A percentile compares a stretch with the other conserved stretches of the same genome.
phyloP scores from a whole-genome alignment of 139 green algal genomes.

The Tetradesmus lagerheimii region DNA sequence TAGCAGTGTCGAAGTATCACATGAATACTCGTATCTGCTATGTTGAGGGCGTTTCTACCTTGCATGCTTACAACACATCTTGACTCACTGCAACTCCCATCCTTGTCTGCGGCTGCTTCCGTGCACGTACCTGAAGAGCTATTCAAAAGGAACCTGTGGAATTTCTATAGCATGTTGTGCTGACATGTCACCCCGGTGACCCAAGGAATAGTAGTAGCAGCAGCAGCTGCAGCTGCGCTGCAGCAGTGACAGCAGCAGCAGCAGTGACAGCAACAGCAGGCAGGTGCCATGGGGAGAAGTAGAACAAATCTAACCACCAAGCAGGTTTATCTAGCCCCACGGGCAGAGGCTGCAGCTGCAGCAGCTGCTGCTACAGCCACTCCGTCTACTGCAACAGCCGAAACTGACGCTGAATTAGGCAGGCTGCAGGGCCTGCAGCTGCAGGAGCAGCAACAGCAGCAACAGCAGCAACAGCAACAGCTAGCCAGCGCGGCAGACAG shows the following conservation, averaged over 20 bases:
- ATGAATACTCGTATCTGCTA: too few species aligned
- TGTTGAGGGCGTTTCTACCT: too few species aligned
- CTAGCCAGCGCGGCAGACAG: background rate
- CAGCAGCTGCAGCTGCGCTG: background rate
- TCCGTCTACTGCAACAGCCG: background rate
- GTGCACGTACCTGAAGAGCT: background rate
- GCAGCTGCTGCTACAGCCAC: background rate
- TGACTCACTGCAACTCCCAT: background rate
- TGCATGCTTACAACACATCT: too few species aligned
- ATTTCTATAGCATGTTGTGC: too few species aligned
- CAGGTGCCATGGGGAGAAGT: background rate
- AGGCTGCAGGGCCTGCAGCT: background rate
- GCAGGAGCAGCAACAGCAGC: conserved; percentile 13
- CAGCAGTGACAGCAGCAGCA: conserved; percentile 8
- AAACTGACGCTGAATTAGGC: background rate
- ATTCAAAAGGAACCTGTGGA: too few species aligned
- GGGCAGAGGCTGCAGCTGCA: conserved; percentile 1
- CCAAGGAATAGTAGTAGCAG: background rate
- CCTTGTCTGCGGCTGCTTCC: background rate
- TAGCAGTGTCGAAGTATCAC: too few species aligned
- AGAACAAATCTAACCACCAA: background rate
- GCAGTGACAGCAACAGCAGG: background rate
- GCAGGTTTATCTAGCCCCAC: background rate
- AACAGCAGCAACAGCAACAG: background rate
- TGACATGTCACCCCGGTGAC: too few species aligned